Evolutionary conservation across 495 filamentous ascomycete species (phyloP).

Genomic region (Trichoderma erinaceum): DNA sequence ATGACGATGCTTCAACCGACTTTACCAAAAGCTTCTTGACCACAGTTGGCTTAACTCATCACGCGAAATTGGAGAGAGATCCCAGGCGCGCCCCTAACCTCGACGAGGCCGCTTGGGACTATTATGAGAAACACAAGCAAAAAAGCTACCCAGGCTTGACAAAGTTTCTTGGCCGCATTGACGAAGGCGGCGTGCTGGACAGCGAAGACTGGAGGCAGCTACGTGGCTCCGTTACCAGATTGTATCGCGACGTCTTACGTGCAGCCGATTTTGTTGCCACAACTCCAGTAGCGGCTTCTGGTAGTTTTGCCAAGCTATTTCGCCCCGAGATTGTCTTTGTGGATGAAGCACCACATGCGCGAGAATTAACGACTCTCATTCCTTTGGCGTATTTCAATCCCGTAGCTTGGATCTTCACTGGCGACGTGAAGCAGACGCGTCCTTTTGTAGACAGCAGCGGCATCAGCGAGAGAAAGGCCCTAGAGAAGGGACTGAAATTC

Average conservation of each 20-base stretch:
- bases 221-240: conserved; percentile 13
- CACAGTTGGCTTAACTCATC: not conserved
- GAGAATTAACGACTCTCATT: conserved; percentile 26
- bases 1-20: conserved; percentile 18
- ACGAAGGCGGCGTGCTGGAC: not conserved
- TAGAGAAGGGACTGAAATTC: not conserved
- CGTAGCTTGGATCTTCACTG: conserved; percentile 24
- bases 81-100: conserved; percentile 19
- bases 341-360: conserved; percentile 24
- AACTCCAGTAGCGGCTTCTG: conserved; percentile 22
- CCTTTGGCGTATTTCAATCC: conserved; percentile 26
- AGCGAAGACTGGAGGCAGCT: conserved; percentile 4
- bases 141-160: conserved; percentile 9
- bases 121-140: conserved; percentile 17
- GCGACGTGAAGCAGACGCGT: conserved; percentile 26
- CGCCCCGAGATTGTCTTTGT: conserved; percentile 25
- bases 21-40: conserved; percentile 22
- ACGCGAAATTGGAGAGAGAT: not conserved
- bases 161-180: conserved; percentile 11
- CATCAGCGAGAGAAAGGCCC: not conserved
- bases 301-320: conserved; percentile 23
- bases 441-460: conserved; percentile 20
- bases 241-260: conserved; percentile 22
- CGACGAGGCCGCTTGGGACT: conserved; percentile 23
- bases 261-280: conserved; percentile 26